Base-by-base conservation (phyloP, 2,329 filamentous ascomycete species). In the Zalaria obscura region DNA sequence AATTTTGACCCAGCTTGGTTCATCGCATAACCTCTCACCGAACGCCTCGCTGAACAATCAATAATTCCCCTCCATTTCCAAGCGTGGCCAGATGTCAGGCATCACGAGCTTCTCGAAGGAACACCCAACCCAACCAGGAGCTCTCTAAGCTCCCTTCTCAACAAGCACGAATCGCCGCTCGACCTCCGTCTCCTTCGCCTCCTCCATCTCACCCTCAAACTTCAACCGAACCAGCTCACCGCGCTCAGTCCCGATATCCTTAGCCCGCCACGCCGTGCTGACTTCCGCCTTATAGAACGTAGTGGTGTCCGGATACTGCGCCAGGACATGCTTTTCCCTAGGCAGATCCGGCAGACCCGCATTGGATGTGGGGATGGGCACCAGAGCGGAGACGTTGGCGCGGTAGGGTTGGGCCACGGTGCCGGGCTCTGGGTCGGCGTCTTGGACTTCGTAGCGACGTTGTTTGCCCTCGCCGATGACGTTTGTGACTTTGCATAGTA, bases 391-490 rank as follows among this genome's bases (percentile, higher is more conserved):
- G n/a, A 70, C 65, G 8, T 57, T 63, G 33, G 67, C 67, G 28
- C 66, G 59, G 43, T 65, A 65, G 5, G 64, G 63, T 7, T 54
- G 51, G 2, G 55, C 52, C 2, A 45, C 27, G 9, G 47, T 43
- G 25, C 48, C 46, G 1, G 56, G 56, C 27, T 66, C 63, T 1
- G 63, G 61, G 41, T 71, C 68, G 7, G 63, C 59, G 47, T 71
- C 68, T 46, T 68, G 67, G 43, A 71, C 68, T 50, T 71, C 68
- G 55, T 71, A 71, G 3, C 67, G 65, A 25, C 68, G 64, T 50
- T 70, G 67, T 46, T 70, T 71, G 43, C 67, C 68, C 48, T 71
- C 68, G 44, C 68, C 68, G 26, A 70, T 69, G n/a, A 71, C 66
- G 28, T 57, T 57, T 4, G 68, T 70, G 35, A 71, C 65, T 41